These are phyloP conservation scores for Discostella pseudostelligera DNA, from an alignment of 108 stramenopile species.

Conservation along the genomic window DNA sequence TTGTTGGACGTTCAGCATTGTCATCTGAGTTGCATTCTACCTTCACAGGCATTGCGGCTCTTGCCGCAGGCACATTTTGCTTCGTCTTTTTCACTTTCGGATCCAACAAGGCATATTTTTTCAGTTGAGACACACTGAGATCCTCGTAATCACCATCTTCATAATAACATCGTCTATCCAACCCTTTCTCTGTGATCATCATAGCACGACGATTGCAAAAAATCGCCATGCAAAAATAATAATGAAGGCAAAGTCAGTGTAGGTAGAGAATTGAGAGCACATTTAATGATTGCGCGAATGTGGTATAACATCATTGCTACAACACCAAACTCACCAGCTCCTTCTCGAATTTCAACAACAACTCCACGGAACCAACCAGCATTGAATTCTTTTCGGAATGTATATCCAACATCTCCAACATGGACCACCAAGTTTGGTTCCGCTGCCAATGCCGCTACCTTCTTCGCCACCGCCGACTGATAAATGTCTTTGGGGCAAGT, in stretches of 20 bases:
- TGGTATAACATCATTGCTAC: neutral
- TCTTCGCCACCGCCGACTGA: neutral
- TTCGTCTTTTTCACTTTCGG: constrained; percentile 9
- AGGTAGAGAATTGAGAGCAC: neutral
- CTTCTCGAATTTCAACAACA: constrained; percentile 23
- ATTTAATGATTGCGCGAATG: neutral
- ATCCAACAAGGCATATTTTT: constrained; percentile 13
- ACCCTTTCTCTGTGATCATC: constrained; percentile 6
- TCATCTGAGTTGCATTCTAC: neutral
- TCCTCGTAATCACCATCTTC: constrained; percentile 49
- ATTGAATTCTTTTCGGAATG: constrained; percentile 29
- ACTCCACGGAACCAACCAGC: constrained; percentile 23
- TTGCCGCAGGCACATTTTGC: neutral
- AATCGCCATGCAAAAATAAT: too few relatives aligned
- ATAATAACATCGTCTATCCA: constrained; percentile 35
- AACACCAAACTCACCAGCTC: constrained; percentile 18
- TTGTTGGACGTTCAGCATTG: neutral
- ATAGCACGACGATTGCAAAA: too few relatives aligned
- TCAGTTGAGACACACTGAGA: constrained; percentile 21
- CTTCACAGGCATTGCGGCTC: neutral
- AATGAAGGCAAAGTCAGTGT: neutral
- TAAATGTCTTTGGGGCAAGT: too few relatives aligned
- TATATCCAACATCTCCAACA: constrained; percentile 31
- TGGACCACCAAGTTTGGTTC: neutral
- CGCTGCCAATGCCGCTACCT: neutral